These are phyloP conservation scores for Penicillium roqueforti DNA, from an alignment of 495 filamentous ascomycete species.

Conservation along the genomic window DNA sequence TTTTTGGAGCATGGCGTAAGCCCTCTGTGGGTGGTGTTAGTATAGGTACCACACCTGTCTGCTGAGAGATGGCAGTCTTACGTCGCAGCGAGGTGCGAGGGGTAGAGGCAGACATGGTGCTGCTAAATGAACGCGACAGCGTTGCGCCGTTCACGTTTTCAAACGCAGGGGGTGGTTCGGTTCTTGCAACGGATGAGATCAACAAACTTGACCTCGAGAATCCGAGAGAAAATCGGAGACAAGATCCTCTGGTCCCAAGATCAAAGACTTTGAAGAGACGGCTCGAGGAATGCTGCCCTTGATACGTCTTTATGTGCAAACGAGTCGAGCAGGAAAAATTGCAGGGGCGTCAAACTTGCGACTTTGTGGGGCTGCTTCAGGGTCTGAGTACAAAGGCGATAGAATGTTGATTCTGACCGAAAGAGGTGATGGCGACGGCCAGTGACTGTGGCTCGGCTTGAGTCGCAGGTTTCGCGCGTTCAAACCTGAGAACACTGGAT, in stretches of 20 bases:
- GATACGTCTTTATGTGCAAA: not conserved
- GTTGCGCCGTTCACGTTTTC: not conserved
- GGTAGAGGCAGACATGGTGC: conserved; percentile 26
- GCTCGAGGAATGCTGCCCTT: conserved; percentile 4
- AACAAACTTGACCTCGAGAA: not conserved
- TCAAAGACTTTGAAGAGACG: not conserved
- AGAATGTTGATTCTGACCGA: not conserved
- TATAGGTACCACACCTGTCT: not conserved
- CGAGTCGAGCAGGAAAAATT: not conserved
- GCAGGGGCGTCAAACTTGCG: not conserved
- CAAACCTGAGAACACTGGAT: conserved; percentile 5
- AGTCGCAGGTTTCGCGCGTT: conserved; percentile 7
- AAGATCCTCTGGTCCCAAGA: not conserved
- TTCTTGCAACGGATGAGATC: not conserved
- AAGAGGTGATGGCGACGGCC: not conserved
- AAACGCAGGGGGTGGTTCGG: not conserved
- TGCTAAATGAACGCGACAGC: not conserved
- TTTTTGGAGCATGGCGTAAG: conserved; percentile 44
- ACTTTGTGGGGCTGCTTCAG: not conserved
- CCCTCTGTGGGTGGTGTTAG: conserved; percentile 36
- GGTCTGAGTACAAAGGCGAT: not conserved
- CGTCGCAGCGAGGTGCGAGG: conserved; percentile 29
- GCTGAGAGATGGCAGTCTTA: conserved; percentile 9
- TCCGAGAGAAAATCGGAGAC: not conserved
- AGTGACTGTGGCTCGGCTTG: not conserved